Base-by-base conservation (phyloP, 2,329 filamentous ascomycete genomes). In the Diplocarpon mali region DNA sequence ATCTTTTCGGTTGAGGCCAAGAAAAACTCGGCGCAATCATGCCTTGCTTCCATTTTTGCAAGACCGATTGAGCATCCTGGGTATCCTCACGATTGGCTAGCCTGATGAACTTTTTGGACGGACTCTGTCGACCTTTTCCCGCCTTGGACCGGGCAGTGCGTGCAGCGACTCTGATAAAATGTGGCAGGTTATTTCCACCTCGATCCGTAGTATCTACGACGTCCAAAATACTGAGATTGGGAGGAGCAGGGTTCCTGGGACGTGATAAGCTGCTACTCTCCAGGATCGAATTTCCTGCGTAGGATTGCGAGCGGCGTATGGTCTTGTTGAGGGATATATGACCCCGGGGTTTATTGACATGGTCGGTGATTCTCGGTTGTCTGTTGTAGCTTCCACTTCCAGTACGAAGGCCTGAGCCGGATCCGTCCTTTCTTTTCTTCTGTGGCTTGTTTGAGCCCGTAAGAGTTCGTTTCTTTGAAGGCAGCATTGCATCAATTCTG, bases 1-100 rank as follows among this genome's bases (percentile, higher is more conserved):
- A 30, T 15, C 12, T 20, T n/a, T 13, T 14, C 20, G 34, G 32
- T 7, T 44, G 20, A 39, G 15, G 37, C 1, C 29, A 20, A 24
- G 40, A 35, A 12, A 34, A n/a, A 32, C 42, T 56, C 2, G 51
- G 55, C 11, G 46, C 24, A 17, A 62, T 60, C 20, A 40, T 57
- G 8, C 57, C 56, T n/a, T 57, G 60, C 53, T 64, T 74, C 78
- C 78, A 83, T 41, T 71, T 64, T 31, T 66, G 63, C 16, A 83
- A 60, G 9, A 74, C 65, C 7, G 67, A 67, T 9, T 69, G 62
- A 1, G 69, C 76, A 56, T 81, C 78, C 14, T 76, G 50, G 47
- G 79, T 76, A 54, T 82, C 78, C 51, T 66, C 65, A n/a, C 75
- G 70, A 27, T 68, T 78, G 16, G 73, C 75, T n/a, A 83, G 64